These are phyloP conservation scores for Eucalyptus lansdowneana DNA, from an alignment of 345 rosid genomes.

Conservation along the genomic window DNA sequence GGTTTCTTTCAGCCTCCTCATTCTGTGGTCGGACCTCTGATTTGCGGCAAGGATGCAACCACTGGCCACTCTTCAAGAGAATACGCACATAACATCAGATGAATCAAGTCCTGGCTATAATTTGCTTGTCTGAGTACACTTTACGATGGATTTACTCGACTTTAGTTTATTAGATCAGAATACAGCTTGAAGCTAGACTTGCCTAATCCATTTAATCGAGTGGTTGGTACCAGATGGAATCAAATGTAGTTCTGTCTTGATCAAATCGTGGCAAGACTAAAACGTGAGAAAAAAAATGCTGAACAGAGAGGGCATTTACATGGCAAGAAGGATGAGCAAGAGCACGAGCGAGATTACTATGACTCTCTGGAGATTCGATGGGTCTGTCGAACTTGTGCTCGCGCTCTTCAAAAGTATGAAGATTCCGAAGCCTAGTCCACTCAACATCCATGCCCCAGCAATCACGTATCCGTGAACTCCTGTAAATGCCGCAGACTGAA, in stretches of 20 bases:
- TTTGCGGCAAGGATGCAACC: conserved; percentile 31
- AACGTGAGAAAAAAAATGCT: not conserved
- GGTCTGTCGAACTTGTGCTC: not conserved
- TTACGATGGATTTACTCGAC: not conserved
- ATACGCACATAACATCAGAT: not conserved
- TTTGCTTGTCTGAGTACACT: not conserved
- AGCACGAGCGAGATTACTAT: conserved; percentile 18
- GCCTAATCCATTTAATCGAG: not conserved
- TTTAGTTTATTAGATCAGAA: not conserved
- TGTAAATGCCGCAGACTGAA: conserved; percentile 75
- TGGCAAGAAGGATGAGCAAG: conserved; percentile 28
- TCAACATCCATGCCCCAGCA: conserved; percentile 40
- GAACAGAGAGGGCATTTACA: conserved; percentile 22
- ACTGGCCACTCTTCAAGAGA: conserved; percentile 21
- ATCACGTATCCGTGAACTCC: conserved; percentile 50
- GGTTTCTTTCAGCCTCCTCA: conserved; percentile 25
- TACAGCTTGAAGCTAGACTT: not conserved
- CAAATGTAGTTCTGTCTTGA: not conserved
- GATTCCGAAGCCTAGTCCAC: conserved; percentile 34
- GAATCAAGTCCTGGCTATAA: not conserved
- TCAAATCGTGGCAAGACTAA: not conserved
- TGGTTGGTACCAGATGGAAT: not conserved
- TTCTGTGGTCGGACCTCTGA: conserved; percentile 16
- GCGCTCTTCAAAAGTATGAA: conserved; percentile 10
- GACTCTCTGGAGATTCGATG: conserved; percentile 7